A percentile compares a stretch with the other conserved stretches of the same genome.
Conservation (phyloP, 1,284 basidiomycete species). For the Sphaerobolus stellatus region DNA sequence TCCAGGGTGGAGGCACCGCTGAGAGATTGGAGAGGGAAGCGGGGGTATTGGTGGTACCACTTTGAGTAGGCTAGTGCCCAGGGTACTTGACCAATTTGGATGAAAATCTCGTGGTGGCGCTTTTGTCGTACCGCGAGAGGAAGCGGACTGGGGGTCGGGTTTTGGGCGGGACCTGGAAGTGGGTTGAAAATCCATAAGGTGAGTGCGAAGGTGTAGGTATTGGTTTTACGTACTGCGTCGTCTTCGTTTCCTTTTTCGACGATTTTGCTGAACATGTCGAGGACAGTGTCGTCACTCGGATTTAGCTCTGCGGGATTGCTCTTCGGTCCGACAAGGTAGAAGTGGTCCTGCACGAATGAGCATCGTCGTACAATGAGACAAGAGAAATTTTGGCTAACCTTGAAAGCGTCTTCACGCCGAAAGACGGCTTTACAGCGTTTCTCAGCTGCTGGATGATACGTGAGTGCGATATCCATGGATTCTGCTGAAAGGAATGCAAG, state of each 20-base stretch:
- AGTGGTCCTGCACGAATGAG: conserved; percentile 32
- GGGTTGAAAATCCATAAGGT: too few relatives aligned
- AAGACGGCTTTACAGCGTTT: conserved; percentile 32
- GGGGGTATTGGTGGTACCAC: conserved; percentile 56
- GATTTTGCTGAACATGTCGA: conserved; percentile 45
- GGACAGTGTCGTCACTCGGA: conserved; percentile 31
- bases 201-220: conserved; percentile 11
- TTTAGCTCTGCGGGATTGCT: conserved; percentile 36
- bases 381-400: too few relatives aligned
- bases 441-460: conserved; percentile 51
- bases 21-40: conserved; percentile 47
- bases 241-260: conserved; percentile 39
- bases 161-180: conserved; percentile 20
- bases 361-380: background rate
- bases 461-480: conserved; percentile 45
- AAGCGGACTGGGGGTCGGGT: conserved; percentile 42
- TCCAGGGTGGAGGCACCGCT: conserved; percentile 41
- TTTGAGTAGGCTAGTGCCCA: conserved; percentile 49
- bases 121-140: conserved; percentile 53
- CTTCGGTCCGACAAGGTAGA: conserved; percentile 38
- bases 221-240: conserved; percentile 1
- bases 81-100: conserved; percentile 50
- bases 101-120: conserved; percentile 49
- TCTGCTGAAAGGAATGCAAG: conserved; percentile 38
- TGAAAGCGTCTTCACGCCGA: conserved; percentile 39